Conservation (phyloP, 2,329 filamentous ascomycete species). For the Ascosphaera aggregata region DNA sequence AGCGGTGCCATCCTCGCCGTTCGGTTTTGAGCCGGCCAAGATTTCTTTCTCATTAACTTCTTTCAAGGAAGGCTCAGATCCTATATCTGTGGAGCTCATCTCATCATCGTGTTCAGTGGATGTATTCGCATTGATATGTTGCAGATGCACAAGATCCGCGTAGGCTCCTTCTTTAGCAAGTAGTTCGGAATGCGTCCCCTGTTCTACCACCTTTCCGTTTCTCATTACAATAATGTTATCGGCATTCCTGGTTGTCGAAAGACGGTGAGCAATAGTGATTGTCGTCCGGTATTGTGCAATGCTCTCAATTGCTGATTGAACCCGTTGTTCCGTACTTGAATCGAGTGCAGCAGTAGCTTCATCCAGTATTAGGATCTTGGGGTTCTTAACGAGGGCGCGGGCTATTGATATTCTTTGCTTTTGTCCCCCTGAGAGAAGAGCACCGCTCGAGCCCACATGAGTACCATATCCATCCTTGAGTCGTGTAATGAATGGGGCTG, state of each 20-base stretch:
- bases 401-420: constrained; percentile 54
- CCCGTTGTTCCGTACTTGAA: constrained; percentile 8
- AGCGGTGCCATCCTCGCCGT: constrained; percentile 3
- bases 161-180: constrained; percentile 14
- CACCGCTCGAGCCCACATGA: constrained; percentile 32
- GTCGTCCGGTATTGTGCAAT: constrained; percentile 7
- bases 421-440: constrained; percentile 10
- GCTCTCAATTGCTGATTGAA: constrained; percentile 8
- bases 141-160: constrained; percentile 21
- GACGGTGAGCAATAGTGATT: constrained; percentile 11
- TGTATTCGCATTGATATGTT: constrained; percentile 11
- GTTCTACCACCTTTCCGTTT: constrained; percentile 8
- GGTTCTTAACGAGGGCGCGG: constrained; percentile 57
- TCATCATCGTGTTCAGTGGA: constrained; percentile 3
- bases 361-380: constrained; percentile 40
- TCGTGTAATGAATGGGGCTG: constrained; percentile 28
- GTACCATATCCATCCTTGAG: constrained; percentile 28
- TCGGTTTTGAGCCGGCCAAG: constrained; percentile 2
- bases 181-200: constrained; percentile 9
- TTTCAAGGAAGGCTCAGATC: too few relatives aligned
- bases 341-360: constrained; percentile 12
- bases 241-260: constrained; percentile 10
- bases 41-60: constrained; percentile 2
- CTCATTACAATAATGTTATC: constrained; percentile 12
- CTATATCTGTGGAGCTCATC: constrained; percentile 1